Evolutionary conservation across 257 asterid genomes (phyloP).

Genomic region (Datura wrightii): DNA sequence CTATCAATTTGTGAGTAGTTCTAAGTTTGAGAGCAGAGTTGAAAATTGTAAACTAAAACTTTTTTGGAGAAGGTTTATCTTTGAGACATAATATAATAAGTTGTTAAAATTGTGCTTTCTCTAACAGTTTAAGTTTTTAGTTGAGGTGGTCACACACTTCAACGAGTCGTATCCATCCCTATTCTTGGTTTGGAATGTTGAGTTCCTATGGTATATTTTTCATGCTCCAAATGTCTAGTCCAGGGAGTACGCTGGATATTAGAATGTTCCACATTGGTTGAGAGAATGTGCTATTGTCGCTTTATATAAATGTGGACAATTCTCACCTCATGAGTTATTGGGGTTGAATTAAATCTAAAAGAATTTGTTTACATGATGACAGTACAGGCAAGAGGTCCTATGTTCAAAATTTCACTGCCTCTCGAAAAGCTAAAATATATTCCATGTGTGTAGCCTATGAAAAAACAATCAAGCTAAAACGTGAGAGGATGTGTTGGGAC

Average conservation of each 20-base stretch:
- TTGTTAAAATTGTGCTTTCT: neutral
- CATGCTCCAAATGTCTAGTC: neutral
- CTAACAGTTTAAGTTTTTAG: neutral
- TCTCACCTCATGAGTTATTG: neutral
- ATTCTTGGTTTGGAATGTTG: neutral
- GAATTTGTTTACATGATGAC: neutral
- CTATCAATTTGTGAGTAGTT: neutral
- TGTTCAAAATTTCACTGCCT: neutral
- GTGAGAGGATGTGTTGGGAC: neutral
- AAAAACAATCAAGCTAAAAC: neutral
- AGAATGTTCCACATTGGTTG: neutral
- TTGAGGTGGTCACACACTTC: neutral
- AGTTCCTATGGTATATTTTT: neutral
- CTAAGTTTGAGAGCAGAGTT: slow-evolving; percentile 15
- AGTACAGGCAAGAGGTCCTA: neutral
- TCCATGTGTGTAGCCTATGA: neutral
- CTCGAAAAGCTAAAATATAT: neutral
- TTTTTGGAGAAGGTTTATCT: neutral
- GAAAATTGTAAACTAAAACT: neutral
- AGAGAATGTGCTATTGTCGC: neutral
- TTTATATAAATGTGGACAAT: neutral
- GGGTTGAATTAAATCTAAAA: neutral
- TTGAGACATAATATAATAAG: neutral
- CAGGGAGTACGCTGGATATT: neutral
- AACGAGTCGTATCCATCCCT: neutral